phyloP scores from a whole-genome alignment of 306 rosid genomes.

The Fagus sylvatica region DNA sequence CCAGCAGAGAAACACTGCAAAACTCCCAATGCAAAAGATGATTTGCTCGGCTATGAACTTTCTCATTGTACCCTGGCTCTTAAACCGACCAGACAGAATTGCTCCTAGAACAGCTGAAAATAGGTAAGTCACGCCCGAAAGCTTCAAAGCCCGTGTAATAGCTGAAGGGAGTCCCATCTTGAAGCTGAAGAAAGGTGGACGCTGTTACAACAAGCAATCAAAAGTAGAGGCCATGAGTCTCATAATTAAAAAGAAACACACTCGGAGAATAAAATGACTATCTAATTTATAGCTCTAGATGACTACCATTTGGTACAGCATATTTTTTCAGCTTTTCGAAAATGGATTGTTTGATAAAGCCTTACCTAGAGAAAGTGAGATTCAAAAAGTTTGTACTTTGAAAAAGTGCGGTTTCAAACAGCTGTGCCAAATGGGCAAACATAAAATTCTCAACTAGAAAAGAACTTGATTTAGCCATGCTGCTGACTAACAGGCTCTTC shows the following conservation, averaged over 20 bases:
- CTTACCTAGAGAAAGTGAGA: too few relatives aligned
- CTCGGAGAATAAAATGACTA: neutral
- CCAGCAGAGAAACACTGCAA: conserved; percentile 74
- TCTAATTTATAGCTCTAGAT: neutral
- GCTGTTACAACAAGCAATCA: conserved; percentile 51
- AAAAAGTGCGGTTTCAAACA: neutral
- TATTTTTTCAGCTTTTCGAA: too few relatives aligned
- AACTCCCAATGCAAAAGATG: conserved; percentile 50
- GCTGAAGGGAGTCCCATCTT: conserved; percentile 88
- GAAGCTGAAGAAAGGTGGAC: conserved; percentile 89
- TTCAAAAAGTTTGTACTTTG: neutral
- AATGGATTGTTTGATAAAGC: too few relatives aligned
- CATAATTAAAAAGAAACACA: conserved; percentile 2
- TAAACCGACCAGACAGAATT: conserved; percentile 52
- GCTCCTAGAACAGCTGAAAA: conserved; percentile 49
- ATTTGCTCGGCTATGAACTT: conserved; percentile 51
- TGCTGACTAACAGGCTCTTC: neutral
- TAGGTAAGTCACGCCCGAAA: conserved; percentile 53
- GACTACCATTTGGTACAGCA: too few relatives aligned
- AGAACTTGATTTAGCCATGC: neutral
- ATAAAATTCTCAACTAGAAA: neutral
- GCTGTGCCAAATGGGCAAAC: neutral
- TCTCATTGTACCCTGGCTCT: conserved; percentile 32
- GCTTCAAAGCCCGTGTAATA: conserved; percentile 57
- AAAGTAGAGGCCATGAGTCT: conserved; percentile 22